phyloP scores from a whole-genome alignment of 768 basidiomycete species.

The Tulasnella calospora region DNA sequence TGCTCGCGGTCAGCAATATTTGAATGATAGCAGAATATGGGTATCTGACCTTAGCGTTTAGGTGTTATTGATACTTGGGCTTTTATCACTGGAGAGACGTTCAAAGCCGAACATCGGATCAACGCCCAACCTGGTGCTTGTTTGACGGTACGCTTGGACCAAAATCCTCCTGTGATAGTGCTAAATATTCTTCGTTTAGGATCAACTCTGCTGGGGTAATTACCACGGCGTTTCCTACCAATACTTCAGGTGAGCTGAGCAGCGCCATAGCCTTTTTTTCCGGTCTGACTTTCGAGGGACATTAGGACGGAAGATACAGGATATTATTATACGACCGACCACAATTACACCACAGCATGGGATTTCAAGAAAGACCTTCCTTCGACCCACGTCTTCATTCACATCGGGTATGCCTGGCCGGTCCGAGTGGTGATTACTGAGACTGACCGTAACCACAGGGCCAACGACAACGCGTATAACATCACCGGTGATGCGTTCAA shows the following conservation, averaged over 20 bases:
- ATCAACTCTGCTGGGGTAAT: conserved; percentile 33
- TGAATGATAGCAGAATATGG: not conserved
- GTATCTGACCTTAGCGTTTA: not conserved
- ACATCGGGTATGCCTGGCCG: conserved; percentile 45
- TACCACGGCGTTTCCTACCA: conserved; percentile 39
- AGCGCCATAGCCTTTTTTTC: not conserved
- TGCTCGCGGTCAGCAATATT: not conserved
- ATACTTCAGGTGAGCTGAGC: conserved; percentile 38
- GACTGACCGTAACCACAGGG: conserved; percentile 34
- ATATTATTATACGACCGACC: conserved; percentile 50
- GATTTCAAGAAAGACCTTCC: conserved; percentile 49
- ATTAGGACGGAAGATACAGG: conserved; percentile 54
- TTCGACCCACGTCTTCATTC: conserved; percentile 52
- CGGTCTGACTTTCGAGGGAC: not conserved
- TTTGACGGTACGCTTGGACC: conserved; percentile 38
- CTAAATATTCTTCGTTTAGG: not conserved
- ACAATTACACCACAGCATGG: conserved; percentile 60
- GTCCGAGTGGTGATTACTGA: not conserved
- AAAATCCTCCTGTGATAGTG: not conserved
- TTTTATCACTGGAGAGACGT: conserved; percentile 47
- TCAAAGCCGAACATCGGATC: conserved; percentile 51
- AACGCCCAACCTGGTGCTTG: conserved; percentile 54
- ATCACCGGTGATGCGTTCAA: conserved; percentile 43
- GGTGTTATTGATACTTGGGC: conserved; percentile 58
- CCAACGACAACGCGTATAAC: conserved; percentile 53